Percentiles rank a stretch among this genome's conserved stretches.
phyloP scores from a whole-genome alignment of 257 asterid genomes.

The Leonotis leonurus region DNA sequence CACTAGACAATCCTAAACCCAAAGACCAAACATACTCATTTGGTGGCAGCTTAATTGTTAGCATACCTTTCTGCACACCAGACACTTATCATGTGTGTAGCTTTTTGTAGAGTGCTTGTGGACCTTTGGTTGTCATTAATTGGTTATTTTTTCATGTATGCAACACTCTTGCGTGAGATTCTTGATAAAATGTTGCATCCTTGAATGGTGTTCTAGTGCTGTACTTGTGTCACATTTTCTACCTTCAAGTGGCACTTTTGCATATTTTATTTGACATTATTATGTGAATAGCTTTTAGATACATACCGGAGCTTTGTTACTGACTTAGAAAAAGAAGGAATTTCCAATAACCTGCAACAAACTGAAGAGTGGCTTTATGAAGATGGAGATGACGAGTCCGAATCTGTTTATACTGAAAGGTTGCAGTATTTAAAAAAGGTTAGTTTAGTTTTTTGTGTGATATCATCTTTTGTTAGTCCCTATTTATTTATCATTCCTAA shows the following conservation, averaged over 20 bases:
- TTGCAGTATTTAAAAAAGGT: slow-evolving; percentile 78
- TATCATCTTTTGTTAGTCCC: not conserved
- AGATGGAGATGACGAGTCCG: slow-evolving; percentile 94
- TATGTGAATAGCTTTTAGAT: slow-evolving; percentile 54
- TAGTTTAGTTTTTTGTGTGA: not conserved
- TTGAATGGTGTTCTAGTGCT: no score
- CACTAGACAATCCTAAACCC: not conserved
- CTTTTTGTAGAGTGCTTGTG: no score
- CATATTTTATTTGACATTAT: not conserved
- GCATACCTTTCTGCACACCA: not conserved
- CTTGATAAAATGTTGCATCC: no score
- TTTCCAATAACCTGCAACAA: slow-evolving; percentile 61
- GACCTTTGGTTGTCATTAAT: not conserved
- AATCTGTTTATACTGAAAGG: slow-evolving; percentile 54
- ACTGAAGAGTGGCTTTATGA: slow-evolving; percentile 97
- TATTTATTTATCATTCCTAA: not conserved
- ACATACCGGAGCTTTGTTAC: slow-evolving; percentile 75
- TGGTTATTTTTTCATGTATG: not conserved
- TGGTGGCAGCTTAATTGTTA: not conserved
- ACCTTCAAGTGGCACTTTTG: slow-evolving; percentile 3
- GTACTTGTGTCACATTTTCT: not conserved
- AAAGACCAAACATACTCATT: not conserved
- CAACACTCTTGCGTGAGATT: not conserved
- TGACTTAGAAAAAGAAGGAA: slow-evolving; percentile 62
- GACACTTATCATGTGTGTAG: no score